Evolutionary conservation across 768 basidiomycete species (phyloP), one percentile per base, ranked within the genome.

Genomic region (Tubosaeta sp.): DNA sequence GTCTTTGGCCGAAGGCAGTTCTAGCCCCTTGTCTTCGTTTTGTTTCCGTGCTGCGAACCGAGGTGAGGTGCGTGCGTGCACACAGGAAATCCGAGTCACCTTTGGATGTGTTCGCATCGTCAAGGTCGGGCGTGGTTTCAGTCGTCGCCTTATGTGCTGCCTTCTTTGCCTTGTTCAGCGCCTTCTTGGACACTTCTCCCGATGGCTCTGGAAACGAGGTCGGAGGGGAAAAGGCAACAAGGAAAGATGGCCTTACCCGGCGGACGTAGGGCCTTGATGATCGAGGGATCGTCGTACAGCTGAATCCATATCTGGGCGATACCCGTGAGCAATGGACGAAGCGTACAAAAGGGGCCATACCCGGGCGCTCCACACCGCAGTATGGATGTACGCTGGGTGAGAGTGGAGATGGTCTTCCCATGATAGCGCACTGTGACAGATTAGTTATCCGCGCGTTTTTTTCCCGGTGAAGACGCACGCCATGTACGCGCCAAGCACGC

Each of bases 121-220:
- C 86, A 46, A 27, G 19, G 36, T 60, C 59, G 22, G 45, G 65
- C 16, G 59, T 32, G 10, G 53, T 49, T 30, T 86, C 87, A 54
- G 80, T 75, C 0, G 73, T 73, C 60, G 83, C 66, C 46, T 61
- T 87, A 55, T 76, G 75, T 1, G 83, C 84, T 0, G 85, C 79
- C 66, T 90, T 92, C 70, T 90, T 92, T 12, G 88, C 89, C 67
- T 88, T 92, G 69, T 90, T 90, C 65, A 84, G 84, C 0, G 87
- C 87, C 64, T 90, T 90, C 67, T 89, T 90, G 69, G 84, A 85
- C 5, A 53, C 35, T 34, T 67, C 65, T 8, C 49, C 30, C 9
- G 53, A 35, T 6, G 46, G 30, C 49, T 63, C 65, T 61, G 52
- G 14, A 29, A 16, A 29, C 19, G 24, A 19, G 35, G 35, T 57